Percentiles rank a stretch among this genome's conserved stretches.
phyloP scores from a whole-genome alignment of 2,329 filamentous ascomycete species.

The Calonectria ilicicola region DNA sequence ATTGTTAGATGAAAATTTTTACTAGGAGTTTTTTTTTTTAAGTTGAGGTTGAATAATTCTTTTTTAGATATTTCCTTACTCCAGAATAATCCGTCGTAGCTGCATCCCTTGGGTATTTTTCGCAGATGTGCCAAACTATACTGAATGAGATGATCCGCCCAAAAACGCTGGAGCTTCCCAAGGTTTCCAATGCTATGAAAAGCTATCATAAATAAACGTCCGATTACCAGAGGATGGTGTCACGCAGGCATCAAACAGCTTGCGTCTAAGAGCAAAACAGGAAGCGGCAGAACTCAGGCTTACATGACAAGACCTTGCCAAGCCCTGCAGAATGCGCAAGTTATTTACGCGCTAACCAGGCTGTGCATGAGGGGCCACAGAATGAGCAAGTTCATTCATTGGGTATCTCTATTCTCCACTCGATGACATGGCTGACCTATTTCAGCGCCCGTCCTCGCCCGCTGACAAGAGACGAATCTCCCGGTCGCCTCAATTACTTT shows the following conservation, averaged over 20 bases:
- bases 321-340: constrained; percentile 4
- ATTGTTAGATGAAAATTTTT: too few species aligned
- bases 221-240: too few species aligned
- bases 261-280: too few species aligned
- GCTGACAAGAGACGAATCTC: background rate
- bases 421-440: background rate
- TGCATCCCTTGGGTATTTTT: too few species aligned
- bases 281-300: background rate
- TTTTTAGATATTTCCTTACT: background rate
- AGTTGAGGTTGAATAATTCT: background rate
- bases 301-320: background rate
- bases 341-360: background rate
- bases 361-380: background rate
- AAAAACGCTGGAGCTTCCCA: too few species aligned
- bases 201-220: too few species aligned
- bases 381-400: constrained; percentile 6
- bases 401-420: background rate
- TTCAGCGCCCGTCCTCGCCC: background rate
- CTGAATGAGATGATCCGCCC: too few species aligned
- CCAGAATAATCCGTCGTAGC: too few species aligned
- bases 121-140: too few species aligned
- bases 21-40: background rate
- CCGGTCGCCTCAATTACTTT: background rate
- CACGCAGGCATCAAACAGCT: too few species aligned
- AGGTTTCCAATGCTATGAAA: too few species aligned